Base-by-base conservation (phyloP, 805 yeast genomes). In the Schwanniomyces pseudopolymorphus region DNA sequence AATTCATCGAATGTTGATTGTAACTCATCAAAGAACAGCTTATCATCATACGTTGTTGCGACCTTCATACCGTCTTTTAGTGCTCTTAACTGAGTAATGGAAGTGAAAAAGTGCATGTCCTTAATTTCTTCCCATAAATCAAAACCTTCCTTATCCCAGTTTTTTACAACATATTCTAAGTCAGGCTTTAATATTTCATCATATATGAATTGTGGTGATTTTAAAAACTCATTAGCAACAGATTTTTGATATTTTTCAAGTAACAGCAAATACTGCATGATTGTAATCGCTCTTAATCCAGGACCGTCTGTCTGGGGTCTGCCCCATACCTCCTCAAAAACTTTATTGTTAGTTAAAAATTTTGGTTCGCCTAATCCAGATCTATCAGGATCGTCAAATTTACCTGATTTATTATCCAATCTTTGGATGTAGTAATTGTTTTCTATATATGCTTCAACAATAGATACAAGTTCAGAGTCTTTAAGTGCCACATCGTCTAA, bases 251-350 rank as follows among this genome's bases (percentile, higher is more conserved):
- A 62, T 21, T 63, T 58, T 5, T 64, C 54, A 48, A 83, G 63
- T 2, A 76, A 54, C 19, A 69, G 65, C 48, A 87, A 54, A 59
- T 80, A 87, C 50, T 77, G 77, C 33, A 79, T 63, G 19, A 84
- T 74, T 1, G 96, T 77, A 46, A 85, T 75, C 9, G 83, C 76
- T 56, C 97, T 76, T 47, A 92, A 72, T 0, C 95, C 91, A 0
- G 98, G 97, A 0, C 98, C 98, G 63, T 92, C 98, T 49, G 89
- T 78, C 66, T 92, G 98, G 1, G 98, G 98, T 55, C 98, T 75
- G 2, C 98, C 98, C 98, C 98, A 92, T 28, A 70, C 62, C 2
- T 70, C 83, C 5, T 64, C 63, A 57, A 86, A 92, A 0, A 87
- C 72, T 0, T 80, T 56, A 20, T 85, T 84, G 60, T 89, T 79